These are phyloP conservation scores for Anisodus tanguticus DNA, from an alignment of 257 asterid species.

Conservation along the genomic window DNA sequence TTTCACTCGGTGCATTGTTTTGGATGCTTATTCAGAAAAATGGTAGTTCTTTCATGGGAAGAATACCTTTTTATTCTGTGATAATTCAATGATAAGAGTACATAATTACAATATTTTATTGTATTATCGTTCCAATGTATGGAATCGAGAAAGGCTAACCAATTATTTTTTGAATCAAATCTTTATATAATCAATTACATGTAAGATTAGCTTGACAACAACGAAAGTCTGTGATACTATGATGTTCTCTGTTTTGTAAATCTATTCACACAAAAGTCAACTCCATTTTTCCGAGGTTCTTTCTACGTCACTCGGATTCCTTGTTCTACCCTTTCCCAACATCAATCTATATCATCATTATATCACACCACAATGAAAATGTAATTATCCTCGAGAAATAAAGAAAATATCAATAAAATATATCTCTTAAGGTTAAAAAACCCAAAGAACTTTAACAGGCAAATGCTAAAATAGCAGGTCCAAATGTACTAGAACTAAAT, in stretches of 20 bases:
- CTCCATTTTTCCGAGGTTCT: neutral
- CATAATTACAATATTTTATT: conserved; percentile 2
- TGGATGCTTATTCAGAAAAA: conserved; percentile 10
- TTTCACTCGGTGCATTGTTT: neutral
- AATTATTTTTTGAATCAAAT: neutral
- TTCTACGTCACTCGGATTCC: neutral
- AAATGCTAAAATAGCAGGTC: neutral
- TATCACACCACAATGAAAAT: neutral
- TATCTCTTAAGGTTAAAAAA: neutral
- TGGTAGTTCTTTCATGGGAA: conserved; percentile 23
- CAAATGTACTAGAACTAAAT: neutral
- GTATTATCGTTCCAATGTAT: neutral
- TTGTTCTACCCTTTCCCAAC: neutral
- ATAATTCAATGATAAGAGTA: neutral
- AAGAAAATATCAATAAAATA: neutral
- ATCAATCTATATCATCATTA: conserved; percentile 1
- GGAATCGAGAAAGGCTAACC: conserved; percentile 6
- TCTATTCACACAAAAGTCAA: neutral
- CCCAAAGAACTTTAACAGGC: conserved; percentile 4
- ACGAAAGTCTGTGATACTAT: neutral
- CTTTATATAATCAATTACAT: neutral
- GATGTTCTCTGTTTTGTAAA: neutral
- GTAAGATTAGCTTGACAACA: neutral
- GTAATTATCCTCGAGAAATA: neutral
- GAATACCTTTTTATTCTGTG: neutral